Percentiles rank a stretch among this genome's conserved stretches.
phyloP scores from a whole-genome alignment of 2,329 filamentous ascomycete species.

The Teratosphaeria gauchensis region DNA sequence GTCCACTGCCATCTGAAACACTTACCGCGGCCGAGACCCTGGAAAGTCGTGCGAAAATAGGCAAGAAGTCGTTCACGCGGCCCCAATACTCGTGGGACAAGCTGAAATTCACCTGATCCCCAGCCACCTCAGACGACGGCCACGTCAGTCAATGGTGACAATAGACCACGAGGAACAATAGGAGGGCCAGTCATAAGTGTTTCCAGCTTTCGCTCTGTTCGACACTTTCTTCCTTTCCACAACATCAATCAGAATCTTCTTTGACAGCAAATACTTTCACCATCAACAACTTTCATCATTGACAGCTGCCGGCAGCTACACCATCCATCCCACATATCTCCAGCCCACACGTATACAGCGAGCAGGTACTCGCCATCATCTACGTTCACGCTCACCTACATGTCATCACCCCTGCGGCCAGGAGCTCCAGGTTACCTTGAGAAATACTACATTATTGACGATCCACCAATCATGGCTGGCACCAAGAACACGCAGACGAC shows the following conservation, averaged over 20 bases:
- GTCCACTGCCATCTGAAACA: neutral
- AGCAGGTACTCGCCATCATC: neutral
- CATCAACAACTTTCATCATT: neutral
- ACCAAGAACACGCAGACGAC: neutral
- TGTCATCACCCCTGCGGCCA: neutral
- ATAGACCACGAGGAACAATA: neutral
- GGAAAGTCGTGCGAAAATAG: neutral
- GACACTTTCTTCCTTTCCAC: neutral
- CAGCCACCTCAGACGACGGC: neutral
- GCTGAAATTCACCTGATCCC: neutral
- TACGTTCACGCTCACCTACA: neutral
- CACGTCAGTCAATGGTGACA: neutral
- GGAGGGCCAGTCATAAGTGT: neutral
- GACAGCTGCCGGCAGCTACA: neutral
- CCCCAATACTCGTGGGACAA: neutral
- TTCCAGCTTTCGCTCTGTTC: neutral
- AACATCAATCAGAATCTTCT: neutral
- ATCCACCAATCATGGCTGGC: neutral
- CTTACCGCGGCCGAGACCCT: neutral
- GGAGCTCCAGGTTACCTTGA: neutral
- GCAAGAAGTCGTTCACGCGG: neutral
- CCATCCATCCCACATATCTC: neutral
- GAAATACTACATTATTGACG: neutral
- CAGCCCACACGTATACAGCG: neutral
- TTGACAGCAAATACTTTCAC: neutral